Evolutionary conservation across 2,329 filamentous ascomycete species (phyloP).

Genomic region (Zymoseptoria pseudotritici): DNA sequence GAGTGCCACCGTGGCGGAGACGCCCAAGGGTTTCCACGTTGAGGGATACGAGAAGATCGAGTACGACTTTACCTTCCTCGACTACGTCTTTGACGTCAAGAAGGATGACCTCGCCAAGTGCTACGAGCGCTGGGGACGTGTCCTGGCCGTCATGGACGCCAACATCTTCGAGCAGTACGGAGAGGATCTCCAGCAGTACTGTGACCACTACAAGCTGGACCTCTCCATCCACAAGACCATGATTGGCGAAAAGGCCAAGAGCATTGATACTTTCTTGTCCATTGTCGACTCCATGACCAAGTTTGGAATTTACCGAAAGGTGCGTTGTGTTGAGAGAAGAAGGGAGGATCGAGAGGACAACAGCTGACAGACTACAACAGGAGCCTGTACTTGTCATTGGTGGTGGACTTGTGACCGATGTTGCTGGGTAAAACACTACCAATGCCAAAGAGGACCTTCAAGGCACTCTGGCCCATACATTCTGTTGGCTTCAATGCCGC

Average conservation of each 20-base stretch:
- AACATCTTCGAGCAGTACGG: constrained; percentile 66
- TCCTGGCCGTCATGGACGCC: constrained; percentile 61
- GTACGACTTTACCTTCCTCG: constrained; percentile 67
- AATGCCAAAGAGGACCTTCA: constrained; percentile 37
- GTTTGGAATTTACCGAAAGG: constrained; percentile 53
- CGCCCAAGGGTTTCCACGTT: constrained; percentile 59
- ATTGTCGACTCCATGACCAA: constrained; percentile 69
- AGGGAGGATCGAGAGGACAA: not conserved
- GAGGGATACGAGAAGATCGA: constrained; percentile 69
- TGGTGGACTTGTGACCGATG: constrained; percentile 64
- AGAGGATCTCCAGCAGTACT: constrained; percentile 58
- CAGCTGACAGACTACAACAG: constrained; percentile 27
- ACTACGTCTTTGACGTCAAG: constrained; percentile 56
- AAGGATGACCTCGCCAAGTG: constrained; percentile 57
- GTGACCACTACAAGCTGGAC: constrained; percentile 55
- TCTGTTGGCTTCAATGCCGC: constrained; percentile 17
- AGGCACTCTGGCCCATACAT: constrained; percentile 43
- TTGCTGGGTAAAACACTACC: constrained; percentile 53
- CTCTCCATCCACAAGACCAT: constrained; percentile 64
- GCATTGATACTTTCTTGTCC: constrained; percentile 59
- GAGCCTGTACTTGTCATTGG: constrained; percentile 61
- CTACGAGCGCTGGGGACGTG: constrained; percentile 58
- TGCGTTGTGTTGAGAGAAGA: constrained; percentile 32
- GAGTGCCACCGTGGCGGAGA: constrained; percentile 58
- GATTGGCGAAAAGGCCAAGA: constrained; percentile 70